phyloP scores from a whole-genome alignment of 345 rosid genomes.

The Lumnitzera racemosa region DNA sequence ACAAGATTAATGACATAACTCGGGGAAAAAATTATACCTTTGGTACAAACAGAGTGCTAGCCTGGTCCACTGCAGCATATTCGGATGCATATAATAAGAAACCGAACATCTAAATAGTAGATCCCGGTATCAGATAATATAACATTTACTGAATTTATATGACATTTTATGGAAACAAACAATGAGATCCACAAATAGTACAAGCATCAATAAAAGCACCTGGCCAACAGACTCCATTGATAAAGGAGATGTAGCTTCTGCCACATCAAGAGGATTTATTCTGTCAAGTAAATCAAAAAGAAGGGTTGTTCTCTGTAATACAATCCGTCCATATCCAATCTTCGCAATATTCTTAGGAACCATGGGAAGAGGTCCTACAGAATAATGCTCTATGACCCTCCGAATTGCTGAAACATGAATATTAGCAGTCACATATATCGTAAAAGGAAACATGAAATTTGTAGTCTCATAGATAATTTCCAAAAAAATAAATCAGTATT shows the following conservation, averaged over 20 bases:
- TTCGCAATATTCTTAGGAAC: slow-evolving; percentile 37
- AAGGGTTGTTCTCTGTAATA: slow-evolving; percentile 41
- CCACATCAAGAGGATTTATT: slow-evolving; percentile 33
- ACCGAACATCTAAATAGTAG: slow-evolving; percentile 65
- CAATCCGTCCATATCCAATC: slow-evolving; percentile 56
- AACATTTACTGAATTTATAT: slow-evolving; percentile 9
- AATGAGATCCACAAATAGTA: neutral
- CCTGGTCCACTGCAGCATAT: slow-evolving; percentile 32
- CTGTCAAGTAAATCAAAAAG: slow-evolving; percentile 44
- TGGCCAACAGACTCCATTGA: slow-evolving; percentile 83
- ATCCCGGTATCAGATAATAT: slow-evolving; percentile 1
- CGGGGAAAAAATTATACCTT: slow-evolving; percentile 36
- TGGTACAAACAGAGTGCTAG: slow-evolving; percentile 47
- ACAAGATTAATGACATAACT: slow-evolving; percentile 1
- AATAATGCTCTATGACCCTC: slow-evolving; percentile 47
- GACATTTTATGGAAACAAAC: neutral
- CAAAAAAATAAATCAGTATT: too few species aligned
- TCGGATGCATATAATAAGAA: slow-evolving; percentile 62
- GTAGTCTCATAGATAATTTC: too few species aligned
- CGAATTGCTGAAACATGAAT: slow-evolving; percentile 47
- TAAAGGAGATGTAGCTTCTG: slow-evolving; percentile 44
- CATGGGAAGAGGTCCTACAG: slow-evolving; percentile 34
- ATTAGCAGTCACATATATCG: too few species aligned
- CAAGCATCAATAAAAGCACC: slow-evolving; percentile 25
- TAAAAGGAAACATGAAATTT: too few species aligned